phyloP scores from a whole-genome alignment of 257 asterid genomes.

The Nyctanthes arbortristis region DNA sequence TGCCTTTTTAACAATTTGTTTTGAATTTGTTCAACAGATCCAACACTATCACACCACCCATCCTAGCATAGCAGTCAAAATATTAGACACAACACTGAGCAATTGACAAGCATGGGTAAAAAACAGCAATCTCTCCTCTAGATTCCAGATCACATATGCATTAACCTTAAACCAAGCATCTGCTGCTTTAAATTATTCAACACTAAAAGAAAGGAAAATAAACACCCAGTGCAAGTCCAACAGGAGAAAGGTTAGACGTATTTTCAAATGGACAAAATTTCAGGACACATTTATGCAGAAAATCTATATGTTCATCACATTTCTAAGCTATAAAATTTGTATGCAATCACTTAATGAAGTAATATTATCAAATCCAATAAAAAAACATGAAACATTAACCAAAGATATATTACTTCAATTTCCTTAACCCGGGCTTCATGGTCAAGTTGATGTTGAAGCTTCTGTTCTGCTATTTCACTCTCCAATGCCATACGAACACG shows the following conservation, averaged over 20 bases:
- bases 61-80: constrained; percentile 39
- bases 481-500: constrained; percentile 61
- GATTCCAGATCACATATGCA: neutral
- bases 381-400: neutral
- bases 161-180: neutral
- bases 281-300: neutral
- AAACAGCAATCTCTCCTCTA: neutral
- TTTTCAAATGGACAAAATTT: neutral
- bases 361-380: neutral
- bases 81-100: constrained; percentile 1
- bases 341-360: neutral
- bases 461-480: constrained; percentile 60
- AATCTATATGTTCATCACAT: neutral
- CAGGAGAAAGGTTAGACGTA: neutral
- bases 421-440: constrained; percentile 67
- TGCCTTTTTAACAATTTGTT: constrained; percentile 79
- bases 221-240: neutral
- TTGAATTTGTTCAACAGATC: constrained; percentile 79
- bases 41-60: constrained; percentile 84
- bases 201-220: too few species aligned
- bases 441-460: constrained; percentile 60
- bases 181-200: neutral
- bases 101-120: neutral
- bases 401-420: constrained; percentile 56
- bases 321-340: constrained; percentile 11